Conservation (phyloP, 306 rosid genomes). For the Cucurbita pepo region DNA sequence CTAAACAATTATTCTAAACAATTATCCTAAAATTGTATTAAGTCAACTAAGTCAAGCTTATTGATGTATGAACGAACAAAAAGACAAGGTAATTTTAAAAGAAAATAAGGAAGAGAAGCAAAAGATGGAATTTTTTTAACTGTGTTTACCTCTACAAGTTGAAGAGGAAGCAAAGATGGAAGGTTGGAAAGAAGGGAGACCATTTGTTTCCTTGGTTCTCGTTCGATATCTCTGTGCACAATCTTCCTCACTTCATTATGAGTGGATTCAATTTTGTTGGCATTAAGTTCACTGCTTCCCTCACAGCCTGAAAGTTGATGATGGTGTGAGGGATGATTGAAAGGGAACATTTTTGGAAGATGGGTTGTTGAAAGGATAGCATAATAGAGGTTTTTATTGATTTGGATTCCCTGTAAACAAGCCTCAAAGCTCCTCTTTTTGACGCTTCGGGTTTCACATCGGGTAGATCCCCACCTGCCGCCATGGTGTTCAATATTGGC, state of each 20-base stretch:
- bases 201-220: slow-evolving; percentile 22
- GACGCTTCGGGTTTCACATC: not conserved
- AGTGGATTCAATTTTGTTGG: not conserved
- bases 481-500: not conserved
- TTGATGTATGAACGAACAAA: not conserved
- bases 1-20: no score
- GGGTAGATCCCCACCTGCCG: not conserved
- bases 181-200: slow-evolving; percentile 20
- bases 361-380: not conserved
- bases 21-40: no score
- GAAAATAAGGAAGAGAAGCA: not conserved
- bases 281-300: not conserved
- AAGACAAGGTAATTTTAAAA: not conserved
- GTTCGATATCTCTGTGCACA: slow-evolving; percentile 31
- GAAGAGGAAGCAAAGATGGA: slow-evolving; percentile 20
- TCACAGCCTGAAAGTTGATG: not conserved
- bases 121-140: not conserved
- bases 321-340: not conserved
- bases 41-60: no score
- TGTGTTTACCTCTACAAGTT: slow-evolving; percentile 8
- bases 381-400: not conserved
- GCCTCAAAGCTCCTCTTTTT: not conserved
- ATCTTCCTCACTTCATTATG: slow-evolving; percentile 12
- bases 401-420: not conserved
- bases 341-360: not conserved